A percentile compares a stretch with the other conserved stretches of the same genome.
Evolutionary conservation across 1,284 basidiomycete genomes (phyloP).

Genomic region (Gymnopus androsaceus): DNA sequence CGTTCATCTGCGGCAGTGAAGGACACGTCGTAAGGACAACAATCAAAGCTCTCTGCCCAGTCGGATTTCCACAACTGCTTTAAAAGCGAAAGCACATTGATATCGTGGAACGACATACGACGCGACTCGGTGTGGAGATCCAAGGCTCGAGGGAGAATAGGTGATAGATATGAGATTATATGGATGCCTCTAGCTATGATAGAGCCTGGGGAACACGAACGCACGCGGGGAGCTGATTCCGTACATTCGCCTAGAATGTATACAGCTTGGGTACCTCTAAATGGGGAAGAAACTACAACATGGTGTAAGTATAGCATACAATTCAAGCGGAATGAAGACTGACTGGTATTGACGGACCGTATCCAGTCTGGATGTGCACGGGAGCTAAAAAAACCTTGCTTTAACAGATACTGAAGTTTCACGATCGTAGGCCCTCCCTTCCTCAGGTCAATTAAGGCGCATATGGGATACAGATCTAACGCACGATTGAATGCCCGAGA

Average conservation of each 20-base stretch:
- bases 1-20: conserved; percentile 47
- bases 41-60: conserved; percentile 51
- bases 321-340: conserved; percentile 13
- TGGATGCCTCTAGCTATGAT: conserved; percentile 43
- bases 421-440: conserved; percentile 54
- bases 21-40: conserved; percentile 50
- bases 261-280: conserved; percentile 50
- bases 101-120: conserved; percentile 39
- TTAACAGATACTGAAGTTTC: conserved; percentile 47
- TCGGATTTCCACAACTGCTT: conserved; percentile 48
- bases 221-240: conserved; percentile 43
- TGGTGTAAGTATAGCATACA: background rate
- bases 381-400: conserved; percentile 43
- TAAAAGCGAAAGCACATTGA: conserved; percentile 34
- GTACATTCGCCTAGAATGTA: conserved; percentile 47
- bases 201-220: conserved; percentile 42
- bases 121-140: conserved; percentile 49
- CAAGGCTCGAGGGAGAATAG: conserved; percentile 38
- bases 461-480: conserved; percentile 4
- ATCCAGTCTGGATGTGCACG: conserved; percentile 46
- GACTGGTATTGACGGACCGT: conserved; percentile 46
- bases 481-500: conserved; percentile 54
- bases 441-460: background rate
- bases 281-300: conserved; percentile 45
- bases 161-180: conserved; percentile 44